These are phyloP conservation scores for Bonnemaisonia californica DNA, from an alignment of 31 red algal species.

Conservation along the genomic window DNA sequence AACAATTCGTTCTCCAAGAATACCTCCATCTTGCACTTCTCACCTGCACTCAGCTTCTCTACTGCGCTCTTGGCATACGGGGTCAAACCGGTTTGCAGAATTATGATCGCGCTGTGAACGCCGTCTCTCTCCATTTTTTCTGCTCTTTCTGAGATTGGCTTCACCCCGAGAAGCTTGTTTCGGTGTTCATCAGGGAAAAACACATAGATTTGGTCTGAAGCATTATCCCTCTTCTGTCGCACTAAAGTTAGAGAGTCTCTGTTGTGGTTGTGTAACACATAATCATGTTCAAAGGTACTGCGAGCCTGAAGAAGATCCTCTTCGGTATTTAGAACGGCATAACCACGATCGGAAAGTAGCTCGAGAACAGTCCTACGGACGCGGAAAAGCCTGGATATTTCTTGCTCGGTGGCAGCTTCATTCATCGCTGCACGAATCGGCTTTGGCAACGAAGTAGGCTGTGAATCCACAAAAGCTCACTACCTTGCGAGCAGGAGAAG, in stretches of 20 bases:
- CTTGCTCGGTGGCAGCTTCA: constrained; percentile 60
- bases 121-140: constrained; percentile 72
- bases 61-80: constrained; percentile 88
- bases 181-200: constrained; percentile 90
- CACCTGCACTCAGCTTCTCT: constrained; percentile 47
- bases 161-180: constrained; percentile 66
- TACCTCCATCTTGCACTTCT: constrained; percentile 78
- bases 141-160: constrained; percentile 64
- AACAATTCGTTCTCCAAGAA: constrained; percentile 95
- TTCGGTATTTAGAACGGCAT: constrained; percentile 70
- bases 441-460: too few species aligned
- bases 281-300: constrained; percentile 66
- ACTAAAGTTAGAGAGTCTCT: constrained; percentile 84
- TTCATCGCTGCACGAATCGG: too few species aligned
- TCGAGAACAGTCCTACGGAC: constrained; percentile 89
- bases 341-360: constrained; percentile 93
- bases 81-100: constrained; percentile 83
- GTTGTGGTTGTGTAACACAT: constrained; percentile 56
- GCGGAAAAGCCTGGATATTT: constrained; percentile 81
- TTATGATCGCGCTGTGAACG: constrained; percentile 83
- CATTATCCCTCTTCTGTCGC: constrained; percentile 72
- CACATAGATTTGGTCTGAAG: constrained; percentile 88
- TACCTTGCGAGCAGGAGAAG: too few species aligned
- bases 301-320: constrained; percentile 74
- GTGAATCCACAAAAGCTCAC: too few species aligned